A percentile compares a stretch with the other conserved stretches of the same genome.
Conservation (phyloP, 371 early-diverging fungal species). For the Mucor ambiguus region DNA sequence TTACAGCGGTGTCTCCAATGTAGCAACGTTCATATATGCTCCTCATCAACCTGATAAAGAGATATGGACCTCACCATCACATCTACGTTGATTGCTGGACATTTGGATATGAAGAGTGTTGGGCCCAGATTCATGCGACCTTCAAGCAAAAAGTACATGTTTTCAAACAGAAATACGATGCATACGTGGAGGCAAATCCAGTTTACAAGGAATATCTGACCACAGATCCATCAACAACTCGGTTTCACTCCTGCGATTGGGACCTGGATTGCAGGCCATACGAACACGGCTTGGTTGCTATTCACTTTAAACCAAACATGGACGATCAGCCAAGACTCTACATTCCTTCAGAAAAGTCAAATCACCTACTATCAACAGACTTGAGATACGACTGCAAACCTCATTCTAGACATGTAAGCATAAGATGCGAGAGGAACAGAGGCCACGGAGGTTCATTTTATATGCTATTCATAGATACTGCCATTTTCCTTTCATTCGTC, state of each 20-base stretch:
- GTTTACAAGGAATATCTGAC: conserved; percentile 14
- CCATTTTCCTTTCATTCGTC: conserved; percentile 34
- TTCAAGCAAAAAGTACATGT: conserved; percentile 45
- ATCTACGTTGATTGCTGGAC: conserved; percentile 50
- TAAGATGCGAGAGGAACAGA: not conserved
- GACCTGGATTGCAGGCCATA: not conserved
- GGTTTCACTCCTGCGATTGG: conserved; percentile 32
- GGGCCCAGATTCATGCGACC: conserved; percentile 32
- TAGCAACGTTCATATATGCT: conserved; percentile 30
- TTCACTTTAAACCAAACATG: not conserved
- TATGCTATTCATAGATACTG: conserved; percentile 6
- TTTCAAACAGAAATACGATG: conserved; percentile 30
- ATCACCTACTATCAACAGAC: conserved; percentile 15
- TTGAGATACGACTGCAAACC: conserved; percentile 10
- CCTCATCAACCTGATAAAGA: conserved; percentile 30
- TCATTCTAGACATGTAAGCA: conserved; percentile 2
- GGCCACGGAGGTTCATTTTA: not conserved
- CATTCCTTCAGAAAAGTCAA: not conserved
- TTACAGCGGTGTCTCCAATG: not conserved
- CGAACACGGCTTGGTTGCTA: not conserved
- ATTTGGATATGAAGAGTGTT: conserved; percentile 50
- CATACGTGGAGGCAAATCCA: conserved; percentile 31
- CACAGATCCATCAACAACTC: conserved; percentile 12
- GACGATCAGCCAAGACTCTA: conserved; percentile 13
- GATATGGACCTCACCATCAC: conserved; percentile 27